phyloP scores from a whole-genome alignment of 163 green algal species.

The Volvox carteri region DNA sequence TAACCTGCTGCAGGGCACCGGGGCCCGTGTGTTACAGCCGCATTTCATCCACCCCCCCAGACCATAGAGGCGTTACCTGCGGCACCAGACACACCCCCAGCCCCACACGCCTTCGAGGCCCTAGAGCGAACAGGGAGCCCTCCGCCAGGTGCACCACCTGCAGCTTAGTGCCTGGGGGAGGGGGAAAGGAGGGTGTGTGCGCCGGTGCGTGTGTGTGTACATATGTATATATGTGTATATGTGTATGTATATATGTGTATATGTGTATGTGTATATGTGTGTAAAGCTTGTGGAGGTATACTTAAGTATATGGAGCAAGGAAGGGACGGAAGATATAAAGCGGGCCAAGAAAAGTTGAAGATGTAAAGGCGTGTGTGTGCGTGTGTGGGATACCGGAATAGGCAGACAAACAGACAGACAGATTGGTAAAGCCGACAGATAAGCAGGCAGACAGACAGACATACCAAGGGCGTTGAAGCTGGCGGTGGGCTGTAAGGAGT shows the following conservation, averaged over 20 bases:
- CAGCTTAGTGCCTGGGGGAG: slow-evolving; percentile 35
- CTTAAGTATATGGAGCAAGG: no score
- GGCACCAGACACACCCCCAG: slow-evolving; percentile 37
- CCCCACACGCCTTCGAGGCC: slow-evolving; percentile 4
- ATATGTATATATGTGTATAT: no score
- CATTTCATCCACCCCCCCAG: not conserved
- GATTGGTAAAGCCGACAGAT: not conserved
- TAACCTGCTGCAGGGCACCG: no score
- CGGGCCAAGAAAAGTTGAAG: not conserved
- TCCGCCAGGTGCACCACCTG: slow-evolving; percentile 37
- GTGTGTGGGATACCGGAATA: not conserved
- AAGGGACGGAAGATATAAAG: no score
- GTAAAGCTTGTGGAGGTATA: no score
- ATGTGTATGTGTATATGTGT: no score
- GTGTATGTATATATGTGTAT: no score
- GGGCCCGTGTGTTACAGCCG: no score
- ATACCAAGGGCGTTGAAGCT: slow-evolving; percentile 19
- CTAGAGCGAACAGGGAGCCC: slow-evolving; percentile 26
- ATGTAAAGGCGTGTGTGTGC: not conserved
- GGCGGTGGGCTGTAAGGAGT: slow-evolving; percentile 32
- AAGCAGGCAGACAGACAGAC: not conserved
- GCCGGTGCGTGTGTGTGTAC: no score
- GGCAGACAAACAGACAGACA: not conserved
- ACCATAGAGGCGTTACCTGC: slow-evolving; percentile 40
- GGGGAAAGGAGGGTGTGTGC: not conserved